Evolutionary conservation across 139 green algal species (phyloP), one percentile per base, ranked within the genome.

Genomic region (Pycnococcus provasolii): DNA sequence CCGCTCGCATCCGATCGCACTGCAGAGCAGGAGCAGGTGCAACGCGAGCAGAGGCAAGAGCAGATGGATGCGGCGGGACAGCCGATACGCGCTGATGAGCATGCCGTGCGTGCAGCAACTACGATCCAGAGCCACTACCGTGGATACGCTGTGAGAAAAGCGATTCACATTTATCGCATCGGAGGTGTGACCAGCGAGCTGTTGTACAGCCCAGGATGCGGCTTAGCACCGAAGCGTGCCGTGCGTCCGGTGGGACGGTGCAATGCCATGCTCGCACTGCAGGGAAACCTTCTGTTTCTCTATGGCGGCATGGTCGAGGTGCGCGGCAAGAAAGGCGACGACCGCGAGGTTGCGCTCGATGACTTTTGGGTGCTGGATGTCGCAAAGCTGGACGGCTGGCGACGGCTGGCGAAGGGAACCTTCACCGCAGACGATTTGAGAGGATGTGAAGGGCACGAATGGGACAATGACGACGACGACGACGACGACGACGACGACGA

Each of bases 281-380:
- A 84, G 3, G 81, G 81, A 64, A 92, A 92, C 76, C 87, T 70
- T 15, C 66, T 96, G 63, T 95, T 84, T 81, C 70, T 97, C 62
- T 86, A 89, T 55, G 91, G 90, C 11, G 90, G 90, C 44, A 84
- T 88, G n/a, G 89, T 96, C 48, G 89, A 96, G 77, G 68, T 90
- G 5, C 26, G 26, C 26, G 26, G 26, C 26, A 26, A 26, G 26
- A 26, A 26, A 26, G 26, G 26, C 26, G 78, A 77, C 13, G 77
- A 84, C 65, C 70, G 71, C 3, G 89, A 96, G 72, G 68, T 97
- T 4, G 91, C 87, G 4, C 75, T 97, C 68, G 91, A 96, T 70
- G 91, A 97, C 75, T 67, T 97, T 47, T 97, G 90, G 89, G 64
- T 53, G 13, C 70, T 97, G 4, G 84, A 96, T 75, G 73, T 95